Base-by-base conservation (phyloP, 192 early-diverging fungal species). In the Coemansia biformis region DNA sequence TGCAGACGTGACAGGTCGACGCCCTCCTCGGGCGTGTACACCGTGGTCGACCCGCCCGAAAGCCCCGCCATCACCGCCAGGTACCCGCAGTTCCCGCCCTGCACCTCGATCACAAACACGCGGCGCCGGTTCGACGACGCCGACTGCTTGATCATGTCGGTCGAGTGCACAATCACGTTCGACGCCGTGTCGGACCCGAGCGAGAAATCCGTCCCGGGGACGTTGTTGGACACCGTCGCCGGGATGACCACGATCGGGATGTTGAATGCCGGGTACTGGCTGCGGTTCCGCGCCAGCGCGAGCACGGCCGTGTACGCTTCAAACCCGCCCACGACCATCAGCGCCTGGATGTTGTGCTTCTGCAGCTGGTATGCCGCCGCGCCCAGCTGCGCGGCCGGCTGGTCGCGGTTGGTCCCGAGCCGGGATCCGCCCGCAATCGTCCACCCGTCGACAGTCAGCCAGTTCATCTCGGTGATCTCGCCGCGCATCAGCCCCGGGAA, bases 181-280 rank as follows among this genome's bases (percentile, higher is more conserved):
- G 96, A 63, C 16, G 89, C 87, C 24, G 95, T 98, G 51, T 98
- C 95, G n/a, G 83, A 79, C 13, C 95, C 95, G 50, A 98, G 74
- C 41, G 89, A 92, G 59, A 79, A 92, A 61, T 98, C 93, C 0
- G 95, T 96, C 12, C 93, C 95, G 3, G 95, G 95, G 10, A 98
- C 93, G 59, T 98, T 98, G 77, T 98, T 98, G 26, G 87, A 90
- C 47, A 98, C 84, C 0, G 95, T 98, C 11, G 95, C 95, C 6
- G 95, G 95, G 8, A 98, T 73, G 45, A 88, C 79, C 17, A 86
- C 80, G 75, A 96, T 92, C 1, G 95, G 95, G 55, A 98, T 96
- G 56, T 86, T 84, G 64, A 98, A 86, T 2, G 90, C 86, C 31
- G 95, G 95, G 59, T 92, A 98, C 54, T 83, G 66, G 5, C 49